phyloP scores from a whole-genome alignment of 73 alveolate genomes.

The Paramecium caudatum region DNA sequence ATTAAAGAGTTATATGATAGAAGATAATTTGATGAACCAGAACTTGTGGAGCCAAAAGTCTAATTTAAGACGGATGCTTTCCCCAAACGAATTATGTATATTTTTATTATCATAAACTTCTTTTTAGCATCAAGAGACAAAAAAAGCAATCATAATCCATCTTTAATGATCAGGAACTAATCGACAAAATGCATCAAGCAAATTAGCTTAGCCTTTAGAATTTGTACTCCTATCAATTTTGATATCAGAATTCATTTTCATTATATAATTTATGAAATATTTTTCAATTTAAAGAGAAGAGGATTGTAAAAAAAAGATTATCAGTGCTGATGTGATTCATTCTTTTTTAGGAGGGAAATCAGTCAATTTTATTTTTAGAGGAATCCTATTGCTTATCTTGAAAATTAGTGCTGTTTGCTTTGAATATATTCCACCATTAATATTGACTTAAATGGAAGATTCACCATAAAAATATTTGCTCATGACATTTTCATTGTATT shows the following conservation, averaged over 20 bases:
- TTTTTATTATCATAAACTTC: background rate
- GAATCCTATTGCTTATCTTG: background rate
- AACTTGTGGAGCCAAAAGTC: constrained; percentile 48
- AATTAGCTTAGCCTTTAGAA: constrained; percentile 16
- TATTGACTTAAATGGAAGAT: background rate
- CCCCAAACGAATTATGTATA: constrained; percentile 43
- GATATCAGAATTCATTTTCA: background rate
- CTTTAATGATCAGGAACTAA: background rate
- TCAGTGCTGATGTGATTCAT: background rate
- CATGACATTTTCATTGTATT: background rate
- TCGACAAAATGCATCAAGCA: constrained; percentile 57
- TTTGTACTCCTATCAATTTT: constrained; percentile 1
- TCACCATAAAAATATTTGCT: constrained; percentile 2
- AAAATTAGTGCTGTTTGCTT: background rate
- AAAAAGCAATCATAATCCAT: background rate
- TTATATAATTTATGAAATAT: background rate
- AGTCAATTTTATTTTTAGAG: background rate
- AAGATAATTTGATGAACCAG: constrained; percentile 12
- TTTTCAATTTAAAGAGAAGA: constrained; percentile 10
- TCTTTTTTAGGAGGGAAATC: background rate
- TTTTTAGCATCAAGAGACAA: constrained; percentile 16
- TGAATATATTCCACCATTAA: constrained; percentile 42
- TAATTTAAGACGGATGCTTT: background rate
- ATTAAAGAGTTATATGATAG: constrained; percentile 25
- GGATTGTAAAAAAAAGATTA: background rate